Percentiles rank a stretch among this genome's conserved stretches.
Evolutionary conservation across 208 protist species (phyloP).

Genomic region (Crithidia mellificae): DNA sequence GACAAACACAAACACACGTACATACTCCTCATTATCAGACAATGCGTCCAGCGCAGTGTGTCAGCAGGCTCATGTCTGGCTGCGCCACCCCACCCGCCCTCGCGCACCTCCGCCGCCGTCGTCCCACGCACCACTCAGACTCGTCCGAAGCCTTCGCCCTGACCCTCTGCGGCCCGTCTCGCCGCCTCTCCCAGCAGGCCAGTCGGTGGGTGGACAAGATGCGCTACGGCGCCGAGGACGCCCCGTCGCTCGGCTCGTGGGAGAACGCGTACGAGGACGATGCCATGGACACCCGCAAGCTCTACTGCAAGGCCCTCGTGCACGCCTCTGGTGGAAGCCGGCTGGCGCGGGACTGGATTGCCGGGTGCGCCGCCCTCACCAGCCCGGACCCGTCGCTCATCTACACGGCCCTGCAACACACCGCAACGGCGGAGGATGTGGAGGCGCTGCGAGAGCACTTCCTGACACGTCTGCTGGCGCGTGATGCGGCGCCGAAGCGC

Average conservation of each 20-base stretch:
- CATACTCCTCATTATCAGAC: background rate
- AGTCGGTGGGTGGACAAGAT: constrained; percentile 50
- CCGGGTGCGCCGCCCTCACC: constrained; percentile 57
- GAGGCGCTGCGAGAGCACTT: constrained; percentile 52
- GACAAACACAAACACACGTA: too few relatives aligned
- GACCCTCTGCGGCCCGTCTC: background rate
- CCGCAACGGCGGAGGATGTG: constrained; percentile 57
- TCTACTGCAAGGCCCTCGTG: constrained; percentile 85
- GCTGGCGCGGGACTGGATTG: constrained; percentile 78
- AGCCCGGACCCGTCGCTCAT: constrained; percentile 53
- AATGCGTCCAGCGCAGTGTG: background rate
- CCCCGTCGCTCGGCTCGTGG: constrained; percentile 55
- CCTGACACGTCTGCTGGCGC: constrained; percentile 27
- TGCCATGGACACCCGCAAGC: constrained; percentile 48
- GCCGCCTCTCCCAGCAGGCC: constrained; percentile 36
- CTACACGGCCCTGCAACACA: constrained; percentile 70
- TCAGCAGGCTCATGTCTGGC: background rate
- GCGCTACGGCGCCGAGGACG: constrained; percentile 52
- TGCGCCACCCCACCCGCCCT: background rate
- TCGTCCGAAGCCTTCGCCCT: background rate
- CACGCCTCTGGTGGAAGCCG: constrained; percentile 67
- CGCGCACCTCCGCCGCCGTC: background rate
- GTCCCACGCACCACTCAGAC: background rate
- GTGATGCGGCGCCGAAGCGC: background rate
- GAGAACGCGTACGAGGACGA: constrained; percentile 35